phyloP scores from a whole-genome alignment of 371 early-diverging fungal genomes.

The Mucor mucedo region DNA sequence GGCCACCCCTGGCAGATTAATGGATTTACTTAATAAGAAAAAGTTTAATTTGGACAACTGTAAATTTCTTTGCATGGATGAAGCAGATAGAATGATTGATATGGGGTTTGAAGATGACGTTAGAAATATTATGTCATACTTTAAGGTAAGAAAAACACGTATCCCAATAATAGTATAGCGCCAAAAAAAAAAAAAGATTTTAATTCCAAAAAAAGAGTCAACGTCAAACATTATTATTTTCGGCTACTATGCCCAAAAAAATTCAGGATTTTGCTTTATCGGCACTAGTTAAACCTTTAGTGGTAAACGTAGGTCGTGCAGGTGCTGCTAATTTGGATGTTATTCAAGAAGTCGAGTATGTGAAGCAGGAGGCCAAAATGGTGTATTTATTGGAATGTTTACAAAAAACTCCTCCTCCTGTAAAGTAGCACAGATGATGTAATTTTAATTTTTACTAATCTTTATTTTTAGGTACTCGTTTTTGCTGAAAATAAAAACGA shows the following conservation, averaged over 20 bases:
- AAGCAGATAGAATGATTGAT: slow-evolving; percentile 99
- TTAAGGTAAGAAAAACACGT: slow-evolving; percentile 59
- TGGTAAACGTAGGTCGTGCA: slow-evolving; percentile 98
- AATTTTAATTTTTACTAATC: not conserved
- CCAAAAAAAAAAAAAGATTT: not conserved
- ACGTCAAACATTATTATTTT: slow-evolving; percentile 93
- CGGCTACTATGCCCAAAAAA: slow-evolving; percentile 98
- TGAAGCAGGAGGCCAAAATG: slow-evolving; percentile 94
- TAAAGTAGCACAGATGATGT: slow-evolving; percentile 32
- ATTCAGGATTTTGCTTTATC: slow-evolving; percentile 94
- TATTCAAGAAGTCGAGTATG: slow-evolving; percentile 97
- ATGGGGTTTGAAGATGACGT: slow-evolving; percentile 98
- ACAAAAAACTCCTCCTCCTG: slow-evolving; percentile 95
- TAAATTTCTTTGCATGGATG: slow-evolving; percentile 93
- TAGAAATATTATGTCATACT: slow-evolving; percentile 90
- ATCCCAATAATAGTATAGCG: not conserved
- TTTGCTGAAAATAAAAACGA: slow-evolving; percentile 99
- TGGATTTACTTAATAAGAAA: slow-evolving; percentile 82
- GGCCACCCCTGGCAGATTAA: slow-evolving; percentile 96
- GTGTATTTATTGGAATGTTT: slow-evolving; percentile 88
- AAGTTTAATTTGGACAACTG: slow-evolving; percentile 83
- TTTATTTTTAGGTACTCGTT: slow-evolving; percentile 73
- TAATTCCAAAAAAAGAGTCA: slow-evolving; percentile 32
- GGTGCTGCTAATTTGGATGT: slow-evolving; percentile 98
- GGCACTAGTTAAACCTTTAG: slow-evolving; percentile 88